Evolutionary conservation across 1,139 yeast species (phyloP), one percentile per base, ranked within the genome.

Genomic region (Lodderomyces orthopsilosis): DNA sequence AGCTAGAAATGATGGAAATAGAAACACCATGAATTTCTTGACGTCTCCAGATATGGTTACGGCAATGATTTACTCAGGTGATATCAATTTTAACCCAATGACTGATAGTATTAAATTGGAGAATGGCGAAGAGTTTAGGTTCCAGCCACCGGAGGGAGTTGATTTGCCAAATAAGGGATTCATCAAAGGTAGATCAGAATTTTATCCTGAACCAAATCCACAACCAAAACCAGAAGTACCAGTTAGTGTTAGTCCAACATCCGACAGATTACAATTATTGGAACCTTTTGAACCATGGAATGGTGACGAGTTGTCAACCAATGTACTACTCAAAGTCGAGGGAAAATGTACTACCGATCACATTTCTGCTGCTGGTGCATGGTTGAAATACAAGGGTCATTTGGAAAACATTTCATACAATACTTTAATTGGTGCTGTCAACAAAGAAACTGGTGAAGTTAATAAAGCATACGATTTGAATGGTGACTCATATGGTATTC

Each of bases 291-390:
- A 75, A 38, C 79, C 95, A 22, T 93, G 96, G 90, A 70, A 81
- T 48, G 94, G 95, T 46, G 66, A 87, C 62, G 98, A 93, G 64
- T 67, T 91, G 52, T 72, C 78, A 50, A 79, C 91, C 34, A 80
- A 80, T 42, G 88, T 93, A 2, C 69, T 91, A 47, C 68, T 93
- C 59, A 93, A 91, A 70, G 97, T 91, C 42, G 91, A 89, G 70
- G 98, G 98, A 51, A 93, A 93, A 69, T 91, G 98, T 75, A 93
- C 98, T 38, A 93, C 98, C 35, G 98, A 93, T 66, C 98, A 93
- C 62, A 93, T 93, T 55, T 90, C 97, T 22, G 98, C 98, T 35
- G 98, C 98, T 30, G 98, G 98, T 61, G 94, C 85, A n/a, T 93
- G 98, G 98, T 79, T 93, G 68, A 93, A 93, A 71, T 93, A 93